These are phyloP conservation scores for Trypanosomatidae sp. DNA, from an alignment of 208 protist genomes.

Conservation along the genomic window DNA sequence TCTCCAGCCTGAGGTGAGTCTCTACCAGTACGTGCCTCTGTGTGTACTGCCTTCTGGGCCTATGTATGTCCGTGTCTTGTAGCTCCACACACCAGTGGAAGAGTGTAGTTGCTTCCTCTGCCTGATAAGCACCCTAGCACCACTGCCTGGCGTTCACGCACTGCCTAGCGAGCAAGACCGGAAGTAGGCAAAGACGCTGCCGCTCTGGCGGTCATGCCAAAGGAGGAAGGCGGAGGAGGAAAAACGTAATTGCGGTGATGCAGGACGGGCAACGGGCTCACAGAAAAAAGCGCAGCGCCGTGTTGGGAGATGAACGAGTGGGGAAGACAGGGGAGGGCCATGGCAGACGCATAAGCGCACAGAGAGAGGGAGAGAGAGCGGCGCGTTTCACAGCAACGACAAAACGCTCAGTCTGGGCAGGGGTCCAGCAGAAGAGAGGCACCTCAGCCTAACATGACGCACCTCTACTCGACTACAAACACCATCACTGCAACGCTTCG, in stretches of 20 bases:
- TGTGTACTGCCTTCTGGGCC: background rate
- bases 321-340: background rate
- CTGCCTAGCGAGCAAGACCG: background rate
- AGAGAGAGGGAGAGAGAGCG: background rate
- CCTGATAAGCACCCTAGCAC: background rate
- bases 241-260: background rate
- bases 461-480: background rate
- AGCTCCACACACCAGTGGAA: background rate
- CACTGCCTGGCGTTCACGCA: background rate
- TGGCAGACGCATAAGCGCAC: background rate
- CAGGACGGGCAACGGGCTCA: background rate
- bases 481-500: background rate
- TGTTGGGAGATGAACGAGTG: background rate
- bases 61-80: conserved; percentile 2
- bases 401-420: background rate
- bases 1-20: background rate
- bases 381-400: background rate
- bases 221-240: background rate
- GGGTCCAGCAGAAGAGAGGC: background rate
- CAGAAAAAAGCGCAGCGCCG: background rate
- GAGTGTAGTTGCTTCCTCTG: background rate
- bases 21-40: background rate
- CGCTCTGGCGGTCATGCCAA: background rate
- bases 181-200: background rate
- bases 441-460: background rate